Evolutionary conservation across 2,329 filamentous ascomycete genomes (phyloP), one percentile per base, ranked within the genome.

Genomic region (Aspergillus candidus): DNA sequence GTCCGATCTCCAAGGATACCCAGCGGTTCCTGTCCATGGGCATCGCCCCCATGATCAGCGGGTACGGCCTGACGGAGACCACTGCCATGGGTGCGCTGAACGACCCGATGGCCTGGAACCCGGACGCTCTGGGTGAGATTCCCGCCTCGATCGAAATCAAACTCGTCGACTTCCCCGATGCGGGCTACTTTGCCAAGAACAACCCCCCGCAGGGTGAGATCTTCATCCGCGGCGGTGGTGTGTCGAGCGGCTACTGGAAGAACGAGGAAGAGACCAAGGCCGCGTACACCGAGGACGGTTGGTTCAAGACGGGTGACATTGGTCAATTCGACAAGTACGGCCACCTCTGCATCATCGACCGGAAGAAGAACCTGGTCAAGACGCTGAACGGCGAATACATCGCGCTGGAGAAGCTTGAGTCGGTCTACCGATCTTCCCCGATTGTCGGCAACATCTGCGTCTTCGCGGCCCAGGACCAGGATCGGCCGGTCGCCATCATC

Each of bases 281-380:
- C 62, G 77, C 85, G 4, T 78, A 91, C 51, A 89, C 86, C 1
- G 67, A 80, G 3, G 93, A 95, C 58, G 88, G 88, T 39, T 97
- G 93, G 93, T 97, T 97, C 79, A 91, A 86, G 77, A 94, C 89
- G 12, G 91, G 91, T 49, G 91, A 97, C 60, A 93, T 97, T 65
- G 91, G 91, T 58, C 87, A 96, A 65, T 93, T 91, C 59, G 83
- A 91, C 66, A 63, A 72, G 35, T 76, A 84, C 49, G 91, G 91
- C 35, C 86, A 94, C 65, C 70, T 97, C 53, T 80, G 77, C 56
- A 84, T 97, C 64, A 90, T 97, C 61, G 91, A 97, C 68, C 88
- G 91, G 56, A 90, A 95, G 80, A 97, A 97, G 83, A 97, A 97
- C 71, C 75, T 97, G 44, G 87, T 97, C 68, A 97, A 97, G 82